A percentile compares a stretch with the other conserved stretches of the same genome.
These are phyloP conservation scores for Glycine soja DNA, from an alignment of 306 rosid genomes.

Conservation along the genomic window DNA sequence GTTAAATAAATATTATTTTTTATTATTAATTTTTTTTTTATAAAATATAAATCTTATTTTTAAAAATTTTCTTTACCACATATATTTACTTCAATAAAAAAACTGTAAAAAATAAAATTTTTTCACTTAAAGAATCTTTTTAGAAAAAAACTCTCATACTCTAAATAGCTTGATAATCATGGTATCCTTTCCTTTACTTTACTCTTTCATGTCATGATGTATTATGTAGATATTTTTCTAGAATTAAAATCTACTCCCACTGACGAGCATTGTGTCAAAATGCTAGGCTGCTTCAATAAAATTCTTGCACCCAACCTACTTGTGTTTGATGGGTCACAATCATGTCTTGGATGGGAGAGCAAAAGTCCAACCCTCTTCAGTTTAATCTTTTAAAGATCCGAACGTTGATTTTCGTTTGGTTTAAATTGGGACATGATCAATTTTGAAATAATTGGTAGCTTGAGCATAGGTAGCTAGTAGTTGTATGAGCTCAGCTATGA, in stretches of 20 bases:
- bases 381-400: not conserved
- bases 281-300: slow-evolving; percentile 17
- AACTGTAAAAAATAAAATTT: too few species aligned
- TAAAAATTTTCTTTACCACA: too few species aligned
- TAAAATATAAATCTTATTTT: too few species aligned
- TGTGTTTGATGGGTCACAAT: slow-evolving; percentile 17
- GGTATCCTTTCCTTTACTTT: not conserved
- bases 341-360: slow-evolving; percentile 1
- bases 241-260: slow-evolving; percentile 21
- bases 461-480: not conserved
- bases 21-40: too few species aligned
- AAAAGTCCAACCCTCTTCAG: slow-evolving; percentile 38
- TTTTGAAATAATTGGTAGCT: not conserved
- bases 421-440: not conserved
- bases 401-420: not conserved
- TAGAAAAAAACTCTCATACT: too few species aligned
- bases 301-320: slow-evolving; percentile 31
- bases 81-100: too few species aligned
- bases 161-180: too few species aligned
- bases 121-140: too few species aligned
- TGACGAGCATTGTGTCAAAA: not conserved
- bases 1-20: too few species aligned
- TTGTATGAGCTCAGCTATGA: not conserved
- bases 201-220: too few species aligned
- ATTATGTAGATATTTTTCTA: too few species aligned